Conservation (phyloP, 139 green algal genomes). For the Yamagishiella unicocca region DNA sequence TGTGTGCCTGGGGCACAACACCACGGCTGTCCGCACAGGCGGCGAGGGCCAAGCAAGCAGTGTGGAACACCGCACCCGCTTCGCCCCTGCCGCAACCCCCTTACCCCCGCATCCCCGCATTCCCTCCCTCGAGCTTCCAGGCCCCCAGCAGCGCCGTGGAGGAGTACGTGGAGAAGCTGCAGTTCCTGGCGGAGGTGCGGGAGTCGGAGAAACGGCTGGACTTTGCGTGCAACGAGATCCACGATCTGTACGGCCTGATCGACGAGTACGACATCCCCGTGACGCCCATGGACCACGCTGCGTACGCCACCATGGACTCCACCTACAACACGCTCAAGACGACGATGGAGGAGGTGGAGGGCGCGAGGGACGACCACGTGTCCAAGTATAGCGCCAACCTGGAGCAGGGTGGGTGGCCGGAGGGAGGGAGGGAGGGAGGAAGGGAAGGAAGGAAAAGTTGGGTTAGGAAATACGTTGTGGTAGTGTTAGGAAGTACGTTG, state of each 20-base stretch:
- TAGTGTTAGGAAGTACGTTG: no score
- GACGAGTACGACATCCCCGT: constrained; percentile 78
- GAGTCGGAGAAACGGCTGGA: constrained; percentile 61
- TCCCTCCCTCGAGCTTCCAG: background rate
- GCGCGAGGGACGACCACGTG: constrained; percentile 74
- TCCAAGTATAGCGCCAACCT: constrained; percentile 77
- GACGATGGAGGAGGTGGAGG: constrained; percentile 80
- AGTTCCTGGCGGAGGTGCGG: constrained; percentile 69
- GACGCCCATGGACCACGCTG: constrained; percentile 78
- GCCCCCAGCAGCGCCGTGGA: constrained; percentile 65
- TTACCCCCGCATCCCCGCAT: background rate
- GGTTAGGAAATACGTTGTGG: no score
- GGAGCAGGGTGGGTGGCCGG: constrained; percentile 60
- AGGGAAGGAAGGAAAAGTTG: no score
- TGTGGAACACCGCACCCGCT: no score
- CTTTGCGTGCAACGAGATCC: constrained; percentile 65
- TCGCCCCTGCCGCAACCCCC: no score
- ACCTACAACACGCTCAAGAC: constrained; percentile 79
- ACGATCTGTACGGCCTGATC: constrained; percentile 79
- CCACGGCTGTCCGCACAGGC: no score
- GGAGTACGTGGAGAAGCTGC: constrained; percentile 84
- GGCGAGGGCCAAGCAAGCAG: no score
- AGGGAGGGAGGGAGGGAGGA: constrained; percentile 2
- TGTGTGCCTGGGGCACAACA: no score
- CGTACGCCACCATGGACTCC: constrained; percentile 76